phyloP scores from a whole-genome alignment of 495 filamentous ascomycete genomes.

The Penicillium odoratum region DNA sequence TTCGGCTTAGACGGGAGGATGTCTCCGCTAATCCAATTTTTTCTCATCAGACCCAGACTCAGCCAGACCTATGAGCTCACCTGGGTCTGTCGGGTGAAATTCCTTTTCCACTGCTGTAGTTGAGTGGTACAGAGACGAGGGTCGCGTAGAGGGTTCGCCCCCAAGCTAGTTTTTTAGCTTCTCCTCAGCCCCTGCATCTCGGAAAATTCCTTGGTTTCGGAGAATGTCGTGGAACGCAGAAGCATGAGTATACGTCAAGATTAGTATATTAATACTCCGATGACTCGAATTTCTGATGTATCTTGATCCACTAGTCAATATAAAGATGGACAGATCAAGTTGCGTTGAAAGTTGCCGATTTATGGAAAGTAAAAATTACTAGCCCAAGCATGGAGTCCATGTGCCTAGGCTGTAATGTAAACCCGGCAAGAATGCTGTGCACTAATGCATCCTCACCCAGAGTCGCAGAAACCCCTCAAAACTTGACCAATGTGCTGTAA shows the following conservation, averaged over 20 bases:
- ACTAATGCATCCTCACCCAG: neutral
- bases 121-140: neutral
- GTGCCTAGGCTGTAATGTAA: neutral
- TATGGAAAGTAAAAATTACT: neutral
- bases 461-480: constrained; percentile 10
- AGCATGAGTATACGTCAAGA: neutral
- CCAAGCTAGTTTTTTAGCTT: neutral
- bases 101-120: constrained; percentile 2
- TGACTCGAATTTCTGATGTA: neutral
- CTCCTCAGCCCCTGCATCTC: neutral
- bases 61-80: neutral
- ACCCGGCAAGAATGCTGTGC: neutral
- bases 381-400: neutral
- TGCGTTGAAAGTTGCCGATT: neutral
- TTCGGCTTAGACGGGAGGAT: neutral
- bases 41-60: neutral
- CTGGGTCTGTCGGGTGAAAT: neutral
- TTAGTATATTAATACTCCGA: neutral
- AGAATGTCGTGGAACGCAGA: neutral
- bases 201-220: neutral
- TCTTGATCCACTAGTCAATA: neutral
- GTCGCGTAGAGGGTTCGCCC: neutral
- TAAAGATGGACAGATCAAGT: neutral
- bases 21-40: neutral
- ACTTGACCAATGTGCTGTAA: constrained; percentile 16